Base-by-base conservation (phyloP, 2,329 filamentous ascomycete species). In the Bipolaris victoriae region DNA sequence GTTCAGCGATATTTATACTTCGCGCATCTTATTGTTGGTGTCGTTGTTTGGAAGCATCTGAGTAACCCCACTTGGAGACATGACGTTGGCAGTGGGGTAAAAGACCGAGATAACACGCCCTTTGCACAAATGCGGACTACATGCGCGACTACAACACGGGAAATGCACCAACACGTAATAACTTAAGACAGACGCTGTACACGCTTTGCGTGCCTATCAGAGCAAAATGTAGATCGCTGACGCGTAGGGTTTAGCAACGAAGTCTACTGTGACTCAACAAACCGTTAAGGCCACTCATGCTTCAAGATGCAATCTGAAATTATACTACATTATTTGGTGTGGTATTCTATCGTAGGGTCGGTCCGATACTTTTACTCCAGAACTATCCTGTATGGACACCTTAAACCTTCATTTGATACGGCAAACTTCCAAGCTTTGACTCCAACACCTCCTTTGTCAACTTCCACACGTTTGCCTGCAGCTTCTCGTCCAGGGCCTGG, bases 391-490 rank as follows among this genome's bases (percentile, higher is more conserved):
- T 37, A 46, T 57, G 53, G n/a, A 63, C 45, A 24, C 52, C 35
- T 9, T 60, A 48, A 13, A 47, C 57, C 52, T 66, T 67, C 71
- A 75, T 73, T 3, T 58, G 60, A 58, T 74, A 73, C 20, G 58
- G 60, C 48, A 74, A 53, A 7, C 68, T 49, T 3, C 68, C 76
- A 44, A 80, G 53, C 66, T 78, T 82, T 47, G 77, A 73, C 53
- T 71, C 71, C 55, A 84, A 62, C 5, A 82, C 71, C 44, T 77
- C 66, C 65, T 80, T 78, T 2, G 77, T 81, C 60, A 84, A 61
- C 39, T 66, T 73, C 80, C 81, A 83, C 46, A 82, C 64, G 5
- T 73, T 77, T 52, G 81, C 75, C 5, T 77, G 73, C 55, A 84
- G 60, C 37, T 72, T 71, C 41, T 78, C 76, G 55, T 81, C 77